Base-by-base conservation (phyloP, 2,329 filamentous ascomycete genomes). In the Arthrobotrys pseudoclavata region DNA sequence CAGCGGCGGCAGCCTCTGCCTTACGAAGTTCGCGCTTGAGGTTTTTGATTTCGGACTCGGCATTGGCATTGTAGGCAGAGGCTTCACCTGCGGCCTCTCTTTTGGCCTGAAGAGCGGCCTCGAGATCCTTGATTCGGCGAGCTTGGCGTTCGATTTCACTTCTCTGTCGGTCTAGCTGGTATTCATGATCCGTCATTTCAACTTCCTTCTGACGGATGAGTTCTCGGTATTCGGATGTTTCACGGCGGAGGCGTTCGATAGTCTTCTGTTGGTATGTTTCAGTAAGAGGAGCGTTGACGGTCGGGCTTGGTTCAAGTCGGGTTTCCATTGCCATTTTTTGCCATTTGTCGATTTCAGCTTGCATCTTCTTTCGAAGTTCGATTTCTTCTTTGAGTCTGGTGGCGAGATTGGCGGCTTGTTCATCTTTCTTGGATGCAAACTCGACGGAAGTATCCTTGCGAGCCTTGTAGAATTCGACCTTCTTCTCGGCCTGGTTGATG, bases 351-450 rank as follows among this genome's bases (percentile, higher is more conserved):
- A 70, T 70, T 62, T 76, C 72, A 20, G 72, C 72, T 31, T 76
- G 72, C 72, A 76, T 76, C 20, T 76, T 76, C 31, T 42, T 57
- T 37, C 72, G 66, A 2, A 76, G 66, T 67, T 81, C 79, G 2
- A 80, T 76, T 18, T 79, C 50, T 57, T 81, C 80, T 42, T 79
- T 76, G 24, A 81, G 72, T 22, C 62, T 79, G 55, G 81, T 75
- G 9, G 69, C 72, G 20, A 82, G 79, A 55, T 80, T 75, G 22
- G 69, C 79, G 48, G 79, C 81, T 29, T 79, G 68, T 22, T 80
- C 79, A 53, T 82, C 81, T 62, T 82, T 81, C 47, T 79, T 79
- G 34, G 81, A 80, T 37, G 81, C 81, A 50, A 81, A 81, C 34
- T 80, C 79, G 9, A 80, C 80, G 13, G 81, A 80, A 22, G 79